phyloP scores from a whole-genome alignment of 805 yeast genomes.

The Saturnispora dispora region DNA sequence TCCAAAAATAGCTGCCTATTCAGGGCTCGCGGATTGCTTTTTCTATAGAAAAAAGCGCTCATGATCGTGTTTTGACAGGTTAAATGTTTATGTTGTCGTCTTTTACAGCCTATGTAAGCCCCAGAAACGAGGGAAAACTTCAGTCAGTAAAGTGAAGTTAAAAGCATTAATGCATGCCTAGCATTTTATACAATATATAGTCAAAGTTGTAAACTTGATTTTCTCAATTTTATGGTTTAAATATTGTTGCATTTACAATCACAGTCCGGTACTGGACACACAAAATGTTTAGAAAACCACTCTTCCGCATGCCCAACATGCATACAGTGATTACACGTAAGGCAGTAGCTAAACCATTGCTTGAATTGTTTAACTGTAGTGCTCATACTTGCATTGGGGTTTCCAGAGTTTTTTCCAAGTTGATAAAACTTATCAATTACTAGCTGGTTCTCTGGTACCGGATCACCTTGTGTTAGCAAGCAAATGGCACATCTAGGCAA shows the following conservation, averaged over 20 bases:
- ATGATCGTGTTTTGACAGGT: background rate
- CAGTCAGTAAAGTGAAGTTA: no score
- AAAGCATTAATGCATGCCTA: no score
- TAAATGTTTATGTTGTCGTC: background rate
- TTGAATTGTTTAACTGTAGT: constrained; percentile 37
- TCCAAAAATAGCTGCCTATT: background rate
- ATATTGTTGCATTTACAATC: constrained; percentile 65
- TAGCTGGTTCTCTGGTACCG: constrained; percentile 35
- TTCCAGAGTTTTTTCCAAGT: background rate
- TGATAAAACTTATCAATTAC: background rate
- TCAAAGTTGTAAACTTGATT: background rate
- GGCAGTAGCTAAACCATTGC: constrained; percentile 87
- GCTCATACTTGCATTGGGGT: background rate
- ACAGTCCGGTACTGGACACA: constrained; percentile 95
- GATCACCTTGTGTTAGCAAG: constrained; percentile 65
- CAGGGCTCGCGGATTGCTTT: background rate
- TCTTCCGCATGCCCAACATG: constrained; percentile 95
- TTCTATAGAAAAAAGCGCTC: background rate
- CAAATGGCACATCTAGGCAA: constrained; percentile 90
- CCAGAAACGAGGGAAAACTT: no score
- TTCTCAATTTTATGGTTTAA: background rate
- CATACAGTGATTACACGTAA: constrained; percentile 86
- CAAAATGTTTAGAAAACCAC: constrained; percentile 82
- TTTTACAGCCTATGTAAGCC: background rate
- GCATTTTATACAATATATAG: no score